These are phyloP conservation scores for Polygonum aviculare DNA, from an alignment of 148 eudicot species.

Conservation along the genomic window DNA sequence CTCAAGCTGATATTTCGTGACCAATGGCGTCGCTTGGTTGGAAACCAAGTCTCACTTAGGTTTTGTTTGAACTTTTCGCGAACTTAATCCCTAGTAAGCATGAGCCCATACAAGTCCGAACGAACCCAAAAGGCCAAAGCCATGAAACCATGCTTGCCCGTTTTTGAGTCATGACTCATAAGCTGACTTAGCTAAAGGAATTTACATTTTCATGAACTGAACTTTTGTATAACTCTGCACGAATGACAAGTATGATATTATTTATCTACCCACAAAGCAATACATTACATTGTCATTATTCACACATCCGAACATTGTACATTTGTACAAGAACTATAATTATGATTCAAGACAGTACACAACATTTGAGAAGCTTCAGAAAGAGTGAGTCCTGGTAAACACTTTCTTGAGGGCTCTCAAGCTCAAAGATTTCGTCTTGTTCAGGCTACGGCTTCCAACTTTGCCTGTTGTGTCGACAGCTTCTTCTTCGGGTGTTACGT, in stretches of 20 bases:
- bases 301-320: neutral
- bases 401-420: conserved; percentile 61
- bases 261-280: neutral
- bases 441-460: conserved; percentile 22
- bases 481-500: conserved; percentile 18
- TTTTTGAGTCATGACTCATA: no score
- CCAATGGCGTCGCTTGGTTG: no score
- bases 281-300: neutral
- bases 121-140: neutral
- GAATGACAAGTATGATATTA: neutral
- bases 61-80: neutral
- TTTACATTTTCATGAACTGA: neutral
- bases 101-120: neutral
- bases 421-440: conserved; percentile 43
- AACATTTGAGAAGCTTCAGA: conserved; percentile 18
- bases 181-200: no score
- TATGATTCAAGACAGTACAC: no score
- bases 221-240: no score
- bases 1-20: no score
- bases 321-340: no score
- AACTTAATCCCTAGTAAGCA: neutral
- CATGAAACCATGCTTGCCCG: neutral
- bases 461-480: conserved; percentile 5
- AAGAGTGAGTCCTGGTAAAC: conserved; percentile 51
- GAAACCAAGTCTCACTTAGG: no score